A percentile compares a stretch with the other conserved stretches of the same genome.
Evolutionary conservation across 495 filamentous ascomycete species (phyloP).

Genomic region (Astrocystis sublimbata): DNA sequence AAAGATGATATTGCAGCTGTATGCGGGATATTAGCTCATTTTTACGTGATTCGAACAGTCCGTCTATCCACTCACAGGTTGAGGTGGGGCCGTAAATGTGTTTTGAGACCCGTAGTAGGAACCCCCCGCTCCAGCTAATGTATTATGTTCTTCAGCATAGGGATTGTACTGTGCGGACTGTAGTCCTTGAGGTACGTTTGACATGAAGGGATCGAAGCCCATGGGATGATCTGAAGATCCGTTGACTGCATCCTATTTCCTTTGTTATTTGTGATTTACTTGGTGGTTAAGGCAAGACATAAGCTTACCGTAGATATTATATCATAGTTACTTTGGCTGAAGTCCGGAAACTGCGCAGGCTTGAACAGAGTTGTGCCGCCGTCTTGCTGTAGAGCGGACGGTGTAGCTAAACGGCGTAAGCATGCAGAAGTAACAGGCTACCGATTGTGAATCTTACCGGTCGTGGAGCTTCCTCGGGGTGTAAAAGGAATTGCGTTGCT

Average conservation of each 20-base stretch:
- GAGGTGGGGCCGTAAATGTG: constrained; percentile 52
- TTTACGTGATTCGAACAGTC: neutral
- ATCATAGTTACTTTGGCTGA: constrained; percentile 77
- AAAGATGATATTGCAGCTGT: constrained; percentile 87
- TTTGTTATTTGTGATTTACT: constrained; percentile 12
- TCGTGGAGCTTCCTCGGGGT: constrained; percentile 51
- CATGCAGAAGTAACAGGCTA: constrained; percentile 1
- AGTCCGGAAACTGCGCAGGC: constrained; percentile 68
- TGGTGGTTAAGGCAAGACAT: neutral
- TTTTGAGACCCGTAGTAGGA: constrained; percentile 50
- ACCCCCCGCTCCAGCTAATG: constrained; percentile 48
- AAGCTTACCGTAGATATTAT: constrained; percentile 60
- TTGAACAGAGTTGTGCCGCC: constrained; percentile 47
- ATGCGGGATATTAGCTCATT: neutral
- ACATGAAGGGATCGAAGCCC: constrained; percentile 63
- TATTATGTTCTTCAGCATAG: constrained; percentile 61
- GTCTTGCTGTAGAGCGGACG: constrained; percentile 37
- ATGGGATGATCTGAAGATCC: constrained; percentile 31
- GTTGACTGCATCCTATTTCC: constrained; percentile 27
- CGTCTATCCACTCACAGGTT: constrained; percentile 59
- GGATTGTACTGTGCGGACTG: constrained; percentile 62
- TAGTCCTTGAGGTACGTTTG: constrained; percentile 53
- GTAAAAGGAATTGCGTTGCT: constrained; percentile 92
- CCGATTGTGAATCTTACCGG: constrained; percentile 27
- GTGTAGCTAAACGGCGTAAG: constrained; percentile 39